Percentiles rank a stretch among this genome's conserved stretches.
Conservation (phyloP, 2,329 filamentous ascomycete genomes). For the Pyricularia grisea region DNA sequence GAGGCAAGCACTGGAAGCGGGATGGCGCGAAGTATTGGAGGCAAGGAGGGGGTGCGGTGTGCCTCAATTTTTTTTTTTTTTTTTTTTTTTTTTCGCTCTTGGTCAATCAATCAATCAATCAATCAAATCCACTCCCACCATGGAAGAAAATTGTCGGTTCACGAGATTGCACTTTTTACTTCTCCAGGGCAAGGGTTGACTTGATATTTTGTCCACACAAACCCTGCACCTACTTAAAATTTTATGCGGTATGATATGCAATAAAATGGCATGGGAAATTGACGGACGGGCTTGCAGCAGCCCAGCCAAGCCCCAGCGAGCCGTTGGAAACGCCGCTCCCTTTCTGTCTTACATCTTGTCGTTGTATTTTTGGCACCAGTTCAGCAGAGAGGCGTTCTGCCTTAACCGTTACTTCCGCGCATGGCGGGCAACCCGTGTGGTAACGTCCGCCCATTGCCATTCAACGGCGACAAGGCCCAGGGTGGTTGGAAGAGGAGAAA, state of each 20-base stretch:
- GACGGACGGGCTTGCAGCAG: neutral
- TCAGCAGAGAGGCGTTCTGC: neutral
- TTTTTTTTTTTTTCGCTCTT: neutral
- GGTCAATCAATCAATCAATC: neutral
- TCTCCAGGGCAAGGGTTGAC: neutral
- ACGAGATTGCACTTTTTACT: conserved; percentile 6
- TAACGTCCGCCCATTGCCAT: neutral
- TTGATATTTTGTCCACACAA: neutral
- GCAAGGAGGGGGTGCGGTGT: conserved; percentile 5
- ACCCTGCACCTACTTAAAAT: neutral
- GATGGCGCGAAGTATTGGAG: conserved; percentile 26
- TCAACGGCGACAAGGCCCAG: neutral
- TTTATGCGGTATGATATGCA: neutral
- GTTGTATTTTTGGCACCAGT: neutral
- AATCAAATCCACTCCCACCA: neutral
- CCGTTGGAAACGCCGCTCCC: neutral
- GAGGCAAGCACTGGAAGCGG: conserved; percentile 24
- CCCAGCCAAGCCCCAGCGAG: no score
- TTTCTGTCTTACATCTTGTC: neutral
- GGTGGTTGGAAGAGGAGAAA: neutral
- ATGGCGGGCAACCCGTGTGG: neutral
- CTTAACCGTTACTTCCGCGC: neutral
- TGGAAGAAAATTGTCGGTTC: conserved; percentile 3
- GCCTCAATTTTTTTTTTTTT: neutral
- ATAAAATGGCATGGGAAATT: neutral